Evolutionary conservation across 2,329 filamentous ascomycete species (phyloP).

Genomic region (Aspergillus caelatus): DNA sequence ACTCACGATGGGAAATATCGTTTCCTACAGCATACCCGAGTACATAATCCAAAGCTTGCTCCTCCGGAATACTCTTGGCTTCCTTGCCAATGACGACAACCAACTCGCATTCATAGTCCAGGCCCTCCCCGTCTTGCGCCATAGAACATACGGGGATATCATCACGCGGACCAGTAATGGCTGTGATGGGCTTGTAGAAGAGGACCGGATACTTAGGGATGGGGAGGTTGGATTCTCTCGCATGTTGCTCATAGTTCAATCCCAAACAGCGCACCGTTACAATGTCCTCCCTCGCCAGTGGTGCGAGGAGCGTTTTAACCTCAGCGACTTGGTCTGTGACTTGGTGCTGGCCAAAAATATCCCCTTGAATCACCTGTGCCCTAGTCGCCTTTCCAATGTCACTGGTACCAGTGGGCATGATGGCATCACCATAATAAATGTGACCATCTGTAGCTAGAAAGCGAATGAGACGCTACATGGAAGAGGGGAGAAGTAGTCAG

Average conservation of each 20-base stretch:
- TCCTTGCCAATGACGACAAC: constrained; percentile 72
- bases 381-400: constrained; percentile 64
- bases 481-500: background rate
- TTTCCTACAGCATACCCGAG: constrained; percentile 76
- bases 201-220: constrained; percentile 72
- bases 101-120: constrained; percentile 82
- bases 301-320: constrained; percentile 60
- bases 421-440: constrained; percentile 74
- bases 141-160: constrained; percentile 67
- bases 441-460: constrained; percentile 72
- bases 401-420: constrained; percentile 62
- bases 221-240: constrained; percentile 69
- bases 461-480: constrained; percentile 66
- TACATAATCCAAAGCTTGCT: constrained; percentile 69
- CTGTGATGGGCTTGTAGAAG: constrained; percentile 72
- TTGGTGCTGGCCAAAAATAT: constrained; percentile 66
- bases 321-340: constrained; percentile 65
- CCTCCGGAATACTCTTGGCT: constrained; percentile 66
- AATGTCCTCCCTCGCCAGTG: constrained; percentile 64
- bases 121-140: constrained; percentile 66
- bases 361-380: constrained; percentile 65
- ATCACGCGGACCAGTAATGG: constrained; percentile 66
- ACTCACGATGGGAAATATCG: constrained; percentile 79
- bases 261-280: constrained; percentile 70
- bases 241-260: constrained; percentile 73